Evolutionary conservation across 78 protist species (phyloP).

Genomic region (Mastigamoeba balamuthi): DNA sequence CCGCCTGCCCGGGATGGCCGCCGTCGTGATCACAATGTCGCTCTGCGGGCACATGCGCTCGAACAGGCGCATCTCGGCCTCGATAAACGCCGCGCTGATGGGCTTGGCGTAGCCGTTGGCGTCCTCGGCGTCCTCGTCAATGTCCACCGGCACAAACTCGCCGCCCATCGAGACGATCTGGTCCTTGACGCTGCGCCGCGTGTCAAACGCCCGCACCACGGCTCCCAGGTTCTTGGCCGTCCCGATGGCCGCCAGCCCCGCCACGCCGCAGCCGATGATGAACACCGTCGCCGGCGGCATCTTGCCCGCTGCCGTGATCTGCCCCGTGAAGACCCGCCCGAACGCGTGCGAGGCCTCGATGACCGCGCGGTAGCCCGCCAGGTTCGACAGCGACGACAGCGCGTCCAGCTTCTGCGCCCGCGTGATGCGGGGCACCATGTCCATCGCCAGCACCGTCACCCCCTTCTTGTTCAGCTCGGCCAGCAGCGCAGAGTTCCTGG

Average conservation of each 20-base stretch:
- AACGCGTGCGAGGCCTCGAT: constrained; percentile 75
- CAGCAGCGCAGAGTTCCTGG: neutral
- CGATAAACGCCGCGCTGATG: constrained; percentile 82
- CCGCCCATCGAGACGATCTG: constrained; percentile 94
- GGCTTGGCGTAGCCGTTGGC: constrained; percentile 91
- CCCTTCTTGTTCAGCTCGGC: constrained; percentile 6
- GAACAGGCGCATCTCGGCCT: constrained; percentile 85
- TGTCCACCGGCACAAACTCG: constrained; percentile 83
- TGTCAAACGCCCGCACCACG: constrained; percentile 92
- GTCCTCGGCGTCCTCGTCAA: constrained; percentile 78
- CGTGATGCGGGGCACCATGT: constrained; percentile 77
- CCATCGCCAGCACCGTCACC: constrained; percentile 79
- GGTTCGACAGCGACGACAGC: constrained; percentile 86
- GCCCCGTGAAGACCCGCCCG: constrained; percentile 82
- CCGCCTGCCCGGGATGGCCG: constrained; percentile 86
- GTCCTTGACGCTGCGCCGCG: constrained; percentile 88
- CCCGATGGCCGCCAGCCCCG: constrained; percentile 94
- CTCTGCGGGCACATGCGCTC: constrained; percentile 70
- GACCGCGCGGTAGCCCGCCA: constrained; percentile 94
- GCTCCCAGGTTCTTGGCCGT: constrained; percentile 90
- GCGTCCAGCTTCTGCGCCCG: constrained; percentile 91
- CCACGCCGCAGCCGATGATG: constrained; percentile 96
- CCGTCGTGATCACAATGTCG: constrained; percentile 97
- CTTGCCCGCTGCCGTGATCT: constrained; percentile 96
- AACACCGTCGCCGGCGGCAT: constrained; percentile 88